Evolutionary conservation across 2,329 filamentous ascomycete genomes (phyloP), one percentile per base, ranked within the genome.

Genomic region (Truncatella angustata): DNA sequence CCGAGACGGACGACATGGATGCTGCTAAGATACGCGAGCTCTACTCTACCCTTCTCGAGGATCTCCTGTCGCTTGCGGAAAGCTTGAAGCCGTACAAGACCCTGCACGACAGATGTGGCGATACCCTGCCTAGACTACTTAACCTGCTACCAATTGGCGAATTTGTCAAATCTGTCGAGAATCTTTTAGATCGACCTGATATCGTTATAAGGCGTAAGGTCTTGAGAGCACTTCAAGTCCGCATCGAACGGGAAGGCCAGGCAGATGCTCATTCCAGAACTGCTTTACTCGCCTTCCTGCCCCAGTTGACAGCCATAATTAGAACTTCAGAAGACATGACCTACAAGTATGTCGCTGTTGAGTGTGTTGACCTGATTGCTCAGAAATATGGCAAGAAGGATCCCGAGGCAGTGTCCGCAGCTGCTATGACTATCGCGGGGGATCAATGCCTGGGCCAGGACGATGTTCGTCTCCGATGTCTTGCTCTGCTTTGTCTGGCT

Each of bases 321-420:
- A 78, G 86, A 51, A 81, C 87, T 46, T 87, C 88, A 5, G 75
- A 80, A 28, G 86, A 94, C 58, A 81, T 87, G 49, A 78, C 84
- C 24, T 87, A 94, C 67, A 91, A 93, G 71, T 87, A 91, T 62
- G 91, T 90, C 10, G 90, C 92, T 1, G 86, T 99, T 56, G 85
- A 86, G 32, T 97, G 93, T 61, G 87, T 97, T 40, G 92, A 97
- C 71, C 90, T 90, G 69, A 95, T 99, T 56, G 84, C 90, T 2
- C 92, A 97, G 71, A 93, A 93, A 68, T 97, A 96, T 67, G 95
- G 94, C 59, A 95, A 94, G 76, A 95, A 92, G 68, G 90, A 96
- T 63, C 78, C 88, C 1, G 84, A 88, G 59, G 86, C 85, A 40
- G 88, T 96, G 40, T 79, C 88, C 23, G 81, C 82, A 4, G 88